These are phyloP conservation scores for Carex cristatella DNA, from an alignment of 176 grass and related monocot genomes.

Conservation along the genomic window DNA sequence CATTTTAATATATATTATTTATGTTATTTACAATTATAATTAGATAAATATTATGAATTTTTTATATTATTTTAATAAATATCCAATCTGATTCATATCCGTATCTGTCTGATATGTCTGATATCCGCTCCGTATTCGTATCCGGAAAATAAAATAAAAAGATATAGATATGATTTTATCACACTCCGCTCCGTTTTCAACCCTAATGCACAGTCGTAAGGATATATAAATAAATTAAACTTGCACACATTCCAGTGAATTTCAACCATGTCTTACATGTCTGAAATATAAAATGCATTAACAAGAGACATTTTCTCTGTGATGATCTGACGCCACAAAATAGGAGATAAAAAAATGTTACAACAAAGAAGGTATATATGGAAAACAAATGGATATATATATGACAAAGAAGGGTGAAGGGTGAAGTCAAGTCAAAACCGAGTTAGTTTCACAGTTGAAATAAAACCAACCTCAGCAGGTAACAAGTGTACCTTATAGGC, in stretches of 20 bases:
- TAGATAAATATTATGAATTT: no score
- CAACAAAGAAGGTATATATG: background rate
- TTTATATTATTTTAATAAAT: no score
- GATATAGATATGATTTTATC: no score
- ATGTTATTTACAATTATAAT: no score
- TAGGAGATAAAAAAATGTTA: background rate
- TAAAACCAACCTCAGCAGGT: slow-evolving; percentile 25
- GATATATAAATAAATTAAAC: background rate
- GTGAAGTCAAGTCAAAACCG: slow-evolving; percentile 41
- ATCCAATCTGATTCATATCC: no score
- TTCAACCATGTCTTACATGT: background rate
- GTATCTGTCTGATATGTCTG: no score
- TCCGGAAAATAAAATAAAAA: no score
- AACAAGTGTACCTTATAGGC: slow-evolving; percentile 26
- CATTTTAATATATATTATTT: no score
- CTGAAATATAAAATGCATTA: background rate
- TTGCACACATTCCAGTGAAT: background rate
- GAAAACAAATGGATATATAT: slow-evolving; percentile 1
- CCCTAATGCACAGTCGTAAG: background rate
- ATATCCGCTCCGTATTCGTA: no score
- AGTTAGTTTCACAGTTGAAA: slow-evolving; percentile 33
- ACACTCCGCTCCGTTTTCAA: no score
- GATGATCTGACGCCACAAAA: slow-evolving; percentile 1
- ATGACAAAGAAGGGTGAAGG: background rate
- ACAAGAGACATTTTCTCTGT: background rate